A percentile compares a stretch with the other conserved stretches of the same genome.
phyloP scores from a whole-genome alignment of 106 monocot genomes.

The Acanthochlamys bracteata region DNA sequence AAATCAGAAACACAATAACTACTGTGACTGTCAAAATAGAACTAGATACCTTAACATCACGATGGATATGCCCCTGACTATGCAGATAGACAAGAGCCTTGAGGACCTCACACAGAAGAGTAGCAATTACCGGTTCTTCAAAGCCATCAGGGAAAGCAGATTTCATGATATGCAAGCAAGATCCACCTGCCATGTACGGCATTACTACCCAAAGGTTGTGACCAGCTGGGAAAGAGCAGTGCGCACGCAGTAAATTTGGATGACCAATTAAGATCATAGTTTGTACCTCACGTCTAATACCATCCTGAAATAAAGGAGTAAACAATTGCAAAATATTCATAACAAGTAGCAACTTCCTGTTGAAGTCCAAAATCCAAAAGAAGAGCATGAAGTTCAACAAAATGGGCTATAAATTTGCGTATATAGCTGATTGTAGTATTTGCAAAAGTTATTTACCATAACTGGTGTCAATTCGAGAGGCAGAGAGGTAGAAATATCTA shows the following conservation, averaged over 20 bases:
- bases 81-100: constrained; percentile 97
- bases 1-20: too few species aligned
- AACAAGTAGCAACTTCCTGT: too few species aligned
- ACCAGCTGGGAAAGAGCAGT: constrained; percentile 82
- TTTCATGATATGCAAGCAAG: constrained; percentile 94
- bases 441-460: too few species aligned
- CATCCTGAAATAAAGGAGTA: constrained; percentile 52
- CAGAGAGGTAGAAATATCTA: too few species aligned
- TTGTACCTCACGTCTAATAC: constrained; percentile 88
- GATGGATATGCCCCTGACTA: constrained; percentile 79
- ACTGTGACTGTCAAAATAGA: too few species aligned
- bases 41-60: constrained; percentile 88
- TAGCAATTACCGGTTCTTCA: constrained; percentile 89
- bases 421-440: too few species aligned
- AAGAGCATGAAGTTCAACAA: too few species aligned
- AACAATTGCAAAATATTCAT: too few species aligned
- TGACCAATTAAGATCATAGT: constrained; percentile 85
- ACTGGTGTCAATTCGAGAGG: too few species aligned
- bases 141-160: constrained; percentile 77
- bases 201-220: constrained; percentile 88
- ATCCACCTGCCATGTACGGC: constrained; percentile 94
- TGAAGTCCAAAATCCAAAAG: too few species aligned
- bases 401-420: too few species aligned
- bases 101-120: constrained; percentile 76
- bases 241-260: constrained; percentile 76